Evolutionary conservation across 331 rosid species (phyloP), one percentile per base, ranked within the genome.

Genomic region (Phaseolus coccineus): DNA sequence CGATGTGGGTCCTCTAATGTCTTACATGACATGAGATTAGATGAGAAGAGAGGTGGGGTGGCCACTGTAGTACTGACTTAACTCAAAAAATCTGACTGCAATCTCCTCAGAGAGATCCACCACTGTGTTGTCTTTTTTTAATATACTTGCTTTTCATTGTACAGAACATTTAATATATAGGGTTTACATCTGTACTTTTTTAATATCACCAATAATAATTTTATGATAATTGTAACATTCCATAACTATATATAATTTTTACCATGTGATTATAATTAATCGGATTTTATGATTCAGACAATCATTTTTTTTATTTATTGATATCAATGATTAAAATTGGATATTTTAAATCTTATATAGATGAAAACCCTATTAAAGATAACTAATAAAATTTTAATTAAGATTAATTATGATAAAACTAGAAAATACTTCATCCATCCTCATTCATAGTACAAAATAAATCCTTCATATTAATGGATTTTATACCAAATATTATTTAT

Each of bases 21-120:
- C 65, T 80, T 71, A 68, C 47, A 68, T 77, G 39, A 51, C 65
- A 65, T 74, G 10, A 80, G 84, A 80, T 76, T 19, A 19, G 22
- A 19, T 19, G 22, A 19, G 22, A 19, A 19, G 86, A 56, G 82
- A 76, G 57, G 64, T 66, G 58, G 77, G 77, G 53, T 81, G 71
- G 53, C 53, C 56, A 59, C 42, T 69, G 75, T 64, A 52, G 57
- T 85, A 57, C 82, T 82, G 82, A 86, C 86, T 83, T 74, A 80
- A 88, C 83, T 80, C 87, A 80, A 81, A 82, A 82, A 70, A 84
- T 90, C 94, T 89, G 90, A 89, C 94, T 88, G 88, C 90, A 79
- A 87, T 85, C 88, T 86, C 80, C 78, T 80, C 47, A 63, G 71
- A 69, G 84, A 87, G 82, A 80, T 82, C 84, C 83, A 76, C 83